Conservation (phyloP, 1,139 yeast species). For the Taphrina sp. region DNA sequence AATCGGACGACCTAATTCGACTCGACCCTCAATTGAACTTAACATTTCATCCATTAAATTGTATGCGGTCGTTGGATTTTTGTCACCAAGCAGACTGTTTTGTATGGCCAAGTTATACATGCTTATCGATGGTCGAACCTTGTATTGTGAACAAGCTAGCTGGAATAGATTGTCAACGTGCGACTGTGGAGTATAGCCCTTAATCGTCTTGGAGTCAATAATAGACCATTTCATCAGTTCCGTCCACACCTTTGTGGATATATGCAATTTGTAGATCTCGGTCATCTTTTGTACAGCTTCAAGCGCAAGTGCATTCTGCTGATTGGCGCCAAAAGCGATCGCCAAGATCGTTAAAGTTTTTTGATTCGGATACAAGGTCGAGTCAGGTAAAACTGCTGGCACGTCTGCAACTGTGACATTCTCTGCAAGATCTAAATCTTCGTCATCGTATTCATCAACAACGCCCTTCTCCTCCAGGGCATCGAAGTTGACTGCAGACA, state of each 20-base stretch:
- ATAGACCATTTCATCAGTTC: slow-evolving; percentile 18
- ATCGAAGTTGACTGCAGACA: slow-evolving; percentile 1
- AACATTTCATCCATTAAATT: slow-evolving; percentile 1
- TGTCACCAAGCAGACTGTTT: background rate
- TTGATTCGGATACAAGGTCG: slow-evolving; percentile 5
- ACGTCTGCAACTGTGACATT: background rate
- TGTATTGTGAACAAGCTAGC: background rate
- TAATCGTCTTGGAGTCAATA: background rate
- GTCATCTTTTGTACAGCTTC: background rate
- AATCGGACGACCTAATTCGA: background rate
- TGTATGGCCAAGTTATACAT: slow-evolving; percentile 3
- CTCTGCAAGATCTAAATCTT: slow-evolving; percentile 1
- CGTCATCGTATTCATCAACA: slow-evolving; percentile 20
- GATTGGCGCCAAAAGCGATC: slow-evolving; percentile 12
- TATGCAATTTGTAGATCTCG: background rate
- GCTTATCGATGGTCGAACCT: slow-evolving; percentile 1
- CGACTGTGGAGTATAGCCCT: slow-evolving; percentile 9
- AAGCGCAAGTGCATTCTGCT: slow-evolving; percentile 13
- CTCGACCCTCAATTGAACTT: background rate
- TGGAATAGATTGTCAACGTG: background rate
- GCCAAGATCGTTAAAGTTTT: slow-evolving; percentile 13
- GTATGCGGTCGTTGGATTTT: background rate
- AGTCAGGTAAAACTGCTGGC: background rate
- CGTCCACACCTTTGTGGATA: slow-evolving; percentile 12
- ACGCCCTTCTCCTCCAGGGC: slow-evolving; percentile 7